Evolutionary conservation across 179 eudicot genomes (phyloP).

Genomic region (Patellifolia procumbens): DNA sequence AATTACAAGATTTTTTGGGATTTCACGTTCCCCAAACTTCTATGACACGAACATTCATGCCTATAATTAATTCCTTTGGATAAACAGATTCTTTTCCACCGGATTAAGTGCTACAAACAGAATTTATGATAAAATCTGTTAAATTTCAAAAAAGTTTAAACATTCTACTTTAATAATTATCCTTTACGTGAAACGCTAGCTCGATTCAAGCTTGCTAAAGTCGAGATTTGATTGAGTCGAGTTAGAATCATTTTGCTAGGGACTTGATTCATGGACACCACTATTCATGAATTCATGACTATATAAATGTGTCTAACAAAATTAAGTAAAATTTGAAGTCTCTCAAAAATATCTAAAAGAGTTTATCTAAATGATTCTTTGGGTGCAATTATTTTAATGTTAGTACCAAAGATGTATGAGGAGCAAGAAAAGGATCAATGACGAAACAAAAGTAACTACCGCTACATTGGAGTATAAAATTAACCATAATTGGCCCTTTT

Average conservation of each 20-base stretch:
- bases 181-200: no score
- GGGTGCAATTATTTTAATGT: no score
- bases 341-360: neutral
- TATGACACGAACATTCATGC: conserved; percentile 24
- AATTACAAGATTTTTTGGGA: neutral
- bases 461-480: neutral
- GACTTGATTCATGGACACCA: no score
- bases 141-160: no score
- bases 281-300: no score
- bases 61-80: neutral
- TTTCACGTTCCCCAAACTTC: conserved; percentile 21
- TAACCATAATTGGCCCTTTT: neutral
- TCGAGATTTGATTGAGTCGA: no score
- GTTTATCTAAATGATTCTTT: no score
- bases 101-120: neutral
- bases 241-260: neutral
- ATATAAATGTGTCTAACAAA: no score
- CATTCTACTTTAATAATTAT: no score
- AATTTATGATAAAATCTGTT: neutral
- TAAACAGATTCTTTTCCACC: neutral
- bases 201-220: neutral
- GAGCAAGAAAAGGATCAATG: conserved; percentile 6
- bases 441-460: neutral
- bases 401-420: neutral
- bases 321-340: neutral